Percentiles rank a stretch among this genome's conserved stretches.
Conservation (phyloP, 768 basidiomycete genomes). For the Royoungia palumana region DNA sequence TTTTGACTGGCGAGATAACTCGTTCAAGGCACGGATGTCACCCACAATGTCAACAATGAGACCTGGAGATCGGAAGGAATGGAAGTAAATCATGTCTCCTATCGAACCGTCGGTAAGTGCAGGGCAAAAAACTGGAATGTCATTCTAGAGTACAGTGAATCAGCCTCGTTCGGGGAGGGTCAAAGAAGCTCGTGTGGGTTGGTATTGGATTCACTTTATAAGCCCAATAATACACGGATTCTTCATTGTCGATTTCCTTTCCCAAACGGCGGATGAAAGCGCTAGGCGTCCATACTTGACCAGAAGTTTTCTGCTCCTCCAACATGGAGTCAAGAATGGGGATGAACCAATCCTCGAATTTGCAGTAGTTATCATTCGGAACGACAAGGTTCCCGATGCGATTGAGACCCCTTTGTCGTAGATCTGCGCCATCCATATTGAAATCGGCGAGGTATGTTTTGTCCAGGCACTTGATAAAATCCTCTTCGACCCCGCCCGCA, state of each 20-base stretch:
- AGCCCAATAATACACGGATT: slow-evolving; percentile 99
- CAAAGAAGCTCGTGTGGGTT: slow-evolving; percentile 9
- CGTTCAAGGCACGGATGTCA: slow-evolving; percentile 91
- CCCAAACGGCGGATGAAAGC: slow-evolving; percentile 90
- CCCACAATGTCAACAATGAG: slow-evolving; percentile 90
- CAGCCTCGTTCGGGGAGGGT: slow-evolving; percentile 20
- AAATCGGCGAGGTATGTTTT: slow-evolving; percentile 95
- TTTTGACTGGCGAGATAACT: slow-evolving; percentile 77
- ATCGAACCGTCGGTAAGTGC: slow-evolving; percentile 97
- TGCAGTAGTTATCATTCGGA: slow-evolving; percentile 98
- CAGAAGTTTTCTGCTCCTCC: slow-evolving; percentile 72
- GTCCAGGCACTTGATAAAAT: slow-evolving; percentile 98
- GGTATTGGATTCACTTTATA: slow-evolving; percentile 74
- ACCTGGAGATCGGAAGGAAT: slow-evolving; percentile 85
- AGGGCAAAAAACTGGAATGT: slow-evolving; percentile 98
- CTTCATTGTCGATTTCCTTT: slow-evolving; percentile 95
- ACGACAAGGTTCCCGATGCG: slow-evolving; percentile 95
- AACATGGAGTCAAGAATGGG: slow-evolving; percentile 92
- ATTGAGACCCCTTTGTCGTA: slow-evolving; percentile 91
- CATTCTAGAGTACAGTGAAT: slow-evolving; percentile 59
- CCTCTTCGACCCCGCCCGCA: slow-evolving; percentile 97
- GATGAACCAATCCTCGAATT: slow-evolving; percentile 98
- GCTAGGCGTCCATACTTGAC: slow-evolving; percentile 88
- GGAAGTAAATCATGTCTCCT: slow-evolving; percentile 99
- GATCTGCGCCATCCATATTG: slow-evolving; percentile 82